Base-by-base conservation (phyloP, 2,329 filamentous ascomycete genomes). In the Cryphonectria parasitica region DNA sequence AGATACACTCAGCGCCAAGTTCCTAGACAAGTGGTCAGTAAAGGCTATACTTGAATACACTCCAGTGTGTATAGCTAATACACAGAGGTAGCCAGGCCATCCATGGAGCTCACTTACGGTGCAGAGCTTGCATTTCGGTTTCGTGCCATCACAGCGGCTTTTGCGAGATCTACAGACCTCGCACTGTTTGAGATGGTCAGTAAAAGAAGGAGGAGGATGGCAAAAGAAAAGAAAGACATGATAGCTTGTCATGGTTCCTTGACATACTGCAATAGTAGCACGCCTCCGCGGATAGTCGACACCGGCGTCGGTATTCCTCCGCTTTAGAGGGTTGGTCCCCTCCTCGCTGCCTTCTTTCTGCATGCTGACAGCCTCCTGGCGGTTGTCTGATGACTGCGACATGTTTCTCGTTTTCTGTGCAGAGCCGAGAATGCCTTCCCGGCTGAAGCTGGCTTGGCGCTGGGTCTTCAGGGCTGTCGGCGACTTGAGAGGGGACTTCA, bases 101-200 rank as follows among this genome's bases (percentile, higher is more conserved):
- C 25, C 25, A 31, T 1, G 13, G 31, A 19, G 10, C 5, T 7
- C n/a, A 69, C 68, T 66, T 31, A 69, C 66, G 54, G 91, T 90
- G 81, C 93, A 96, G 49, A 96, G 89, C 79, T 93, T 92, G 82
- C 93, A 96, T 80, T 94, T 95, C 61, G 93, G 93, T 75, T 93
- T 90, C 13, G 87, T 91, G 68, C 92, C 92, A 78, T 94, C 92
- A 79, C 92, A 94, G 73, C 92, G 87, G 71, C 91, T 94, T 78
- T 95, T 95, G 75, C 92, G 87, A 49, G 92, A 93, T 25, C 92
- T 90, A 77, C 92, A 94, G 70, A 94, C 92, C 78, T 95, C 92
- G 80, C 92, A 95, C 91, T 94, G 76, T 69, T 73, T 66, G 31
- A 54, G 52, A 43, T 64, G 61, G 54, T 67, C 43, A 68, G 65